phyloP scores from a whole-genome alignment of 2,329 filamentous ascomycete genomes.

The Aspergillus sclerotialis region DNA sequence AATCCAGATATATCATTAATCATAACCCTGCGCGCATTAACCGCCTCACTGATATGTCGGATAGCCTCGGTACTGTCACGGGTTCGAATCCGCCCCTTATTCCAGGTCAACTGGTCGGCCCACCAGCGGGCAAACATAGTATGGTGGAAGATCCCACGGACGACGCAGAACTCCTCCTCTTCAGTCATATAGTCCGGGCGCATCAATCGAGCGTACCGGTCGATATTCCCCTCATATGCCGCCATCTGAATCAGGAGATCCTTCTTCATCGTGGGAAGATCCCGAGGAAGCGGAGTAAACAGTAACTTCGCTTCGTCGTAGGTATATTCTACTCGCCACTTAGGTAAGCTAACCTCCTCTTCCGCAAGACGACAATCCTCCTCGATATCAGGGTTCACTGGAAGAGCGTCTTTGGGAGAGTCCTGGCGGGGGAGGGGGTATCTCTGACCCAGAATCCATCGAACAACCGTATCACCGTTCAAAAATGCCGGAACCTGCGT shows the following conservation, averaged over 20 bases:
- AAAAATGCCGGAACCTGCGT: constrained; percentile 4
- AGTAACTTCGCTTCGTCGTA: neutral
- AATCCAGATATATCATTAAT: constrained; percentile 11
- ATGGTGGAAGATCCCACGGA: constrained; percentile 15
- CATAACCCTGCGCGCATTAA: constrained; percentile 13
- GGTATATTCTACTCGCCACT: neutral
- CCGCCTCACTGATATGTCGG: constrained; percentile 3
- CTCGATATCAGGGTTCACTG: constrained; percentile 9
- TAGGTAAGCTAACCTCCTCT: neutral
- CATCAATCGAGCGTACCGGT: constrained; percentile 2
- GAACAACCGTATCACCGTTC: constrained; percentile 11
- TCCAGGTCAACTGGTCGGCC: constrained; percentile 1
- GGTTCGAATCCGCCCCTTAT: neutral
- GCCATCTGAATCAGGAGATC: constrained; percentile 3
- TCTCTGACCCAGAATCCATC: constrained; percentile 6
- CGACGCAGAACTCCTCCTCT: constrained; percentile 6
- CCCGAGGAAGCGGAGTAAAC: constrained; percentile 3
- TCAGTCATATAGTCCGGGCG: neutral
- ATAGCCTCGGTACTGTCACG: neutral
- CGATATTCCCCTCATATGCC: constrained; percentile 4
- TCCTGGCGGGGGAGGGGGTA: constrained; percentile 2
- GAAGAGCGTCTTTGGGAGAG: constrained; percentile 6
- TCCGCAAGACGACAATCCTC: constrained; percentile 9
- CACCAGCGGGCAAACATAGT: constrained; percentile 16
- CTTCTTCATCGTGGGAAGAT: constrained; percentile 6